Conservation (phyloP, 805 yeast genomes). For the Diddensiella caesifluorescens region DNA sequence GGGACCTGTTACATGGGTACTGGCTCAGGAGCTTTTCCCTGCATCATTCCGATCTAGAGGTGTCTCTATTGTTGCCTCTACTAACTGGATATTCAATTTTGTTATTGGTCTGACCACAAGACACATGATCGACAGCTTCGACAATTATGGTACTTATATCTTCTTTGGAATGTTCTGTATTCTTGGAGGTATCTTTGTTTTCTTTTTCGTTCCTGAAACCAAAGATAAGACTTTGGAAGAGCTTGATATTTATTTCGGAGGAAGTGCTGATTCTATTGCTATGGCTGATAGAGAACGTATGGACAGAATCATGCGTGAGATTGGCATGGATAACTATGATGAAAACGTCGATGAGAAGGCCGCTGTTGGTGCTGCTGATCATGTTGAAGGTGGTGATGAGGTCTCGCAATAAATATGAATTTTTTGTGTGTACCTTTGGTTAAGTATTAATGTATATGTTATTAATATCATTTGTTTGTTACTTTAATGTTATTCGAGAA, state of each 20-base stretch:
- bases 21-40: conserved; percentile 62
- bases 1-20: conserved; percentile 57
- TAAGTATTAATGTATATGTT: too few species aligned
- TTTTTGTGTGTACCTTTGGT: too few species aligned
- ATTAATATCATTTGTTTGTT: too few species aligned
- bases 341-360: conserved; percentile 13
- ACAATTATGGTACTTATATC: conserved; percentile 27
- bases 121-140: conserved; percentile 24
- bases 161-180: conserved; percentile 29
- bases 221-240: conserved; percentile 68
- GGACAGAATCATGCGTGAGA: conserved; percentile 20
- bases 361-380: conserved; percentile 10
- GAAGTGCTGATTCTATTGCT: conserved; percentile 22
- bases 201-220: conserved; percentile 62
- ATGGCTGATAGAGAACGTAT: conserved; percentile 23
- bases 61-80: conserved; percentile 55
- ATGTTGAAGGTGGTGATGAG: background rate
- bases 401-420: too few species aligned
- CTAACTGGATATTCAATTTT: conserved; percentile 61
- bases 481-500: too few species aligned
- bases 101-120: conserved; percentile 27
- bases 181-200: conserved; percentile 23
- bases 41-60: conserved; percentile 66
- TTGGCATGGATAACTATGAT: conserved; percentile 21
- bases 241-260: conserved; percentile 43